Conservation (phyloP, 345 rosid species). For the Psidium guajava region DNA sequence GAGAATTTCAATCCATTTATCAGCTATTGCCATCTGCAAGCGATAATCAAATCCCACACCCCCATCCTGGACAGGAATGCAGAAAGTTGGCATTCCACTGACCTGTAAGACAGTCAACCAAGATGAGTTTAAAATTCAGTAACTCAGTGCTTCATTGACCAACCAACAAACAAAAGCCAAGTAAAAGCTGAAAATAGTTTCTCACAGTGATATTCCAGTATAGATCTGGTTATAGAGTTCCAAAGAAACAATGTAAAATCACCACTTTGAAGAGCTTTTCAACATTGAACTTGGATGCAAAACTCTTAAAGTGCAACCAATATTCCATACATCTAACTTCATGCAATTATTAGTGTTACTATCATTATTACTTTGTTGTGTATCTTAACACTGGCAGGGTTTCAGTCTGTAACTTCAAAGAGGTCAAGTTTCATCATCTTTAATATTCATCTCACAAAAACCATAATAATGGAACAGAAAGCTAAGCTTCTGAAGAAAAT, state of each 20-base stretch:
- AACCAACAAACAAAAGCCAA: neutral
- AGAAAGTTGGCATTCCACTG: conserved; percentile 97
- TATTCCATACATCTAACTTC: neutral
- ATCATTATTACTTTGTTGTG: neutral
- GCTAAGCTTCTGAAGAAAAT: neutral
- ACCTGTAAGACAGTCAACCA: conserved; percentile 35
- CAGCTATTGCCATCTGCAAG: conserved; percentile 93
- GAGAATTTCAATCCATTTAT: conserved; percentile 95
- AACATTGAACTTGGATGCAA: neutral
- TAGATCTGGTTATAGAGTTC: neutral
- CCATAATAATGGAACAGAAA: neutral
- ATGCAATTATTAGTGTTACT: neutral
- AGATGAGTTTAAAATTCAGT: neutral
- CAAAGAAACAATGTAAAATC: neutral
- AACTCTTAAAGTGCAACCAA: neutral
- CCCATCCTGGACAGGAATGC: conserved; percentile 80
- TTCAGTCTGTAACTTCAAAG: neutral
- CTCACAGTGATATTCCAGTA: neutral
- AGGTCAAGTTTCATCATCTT: neutral
- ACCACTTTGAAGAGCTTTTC: neutral
- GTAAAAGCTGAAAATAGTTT: neutral
- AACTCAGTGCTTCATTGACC: neutral
- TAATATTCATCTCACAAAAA: neutral
- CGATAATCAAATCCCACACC: conserved; percentile 98
- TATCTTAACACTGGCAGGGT: neutral